Evolutionary conservation across 176 grass and related monocot species (phyloP), one percentile per base, ranked within the genome.

Genomic region (Sorghum bicolor): DNA sequence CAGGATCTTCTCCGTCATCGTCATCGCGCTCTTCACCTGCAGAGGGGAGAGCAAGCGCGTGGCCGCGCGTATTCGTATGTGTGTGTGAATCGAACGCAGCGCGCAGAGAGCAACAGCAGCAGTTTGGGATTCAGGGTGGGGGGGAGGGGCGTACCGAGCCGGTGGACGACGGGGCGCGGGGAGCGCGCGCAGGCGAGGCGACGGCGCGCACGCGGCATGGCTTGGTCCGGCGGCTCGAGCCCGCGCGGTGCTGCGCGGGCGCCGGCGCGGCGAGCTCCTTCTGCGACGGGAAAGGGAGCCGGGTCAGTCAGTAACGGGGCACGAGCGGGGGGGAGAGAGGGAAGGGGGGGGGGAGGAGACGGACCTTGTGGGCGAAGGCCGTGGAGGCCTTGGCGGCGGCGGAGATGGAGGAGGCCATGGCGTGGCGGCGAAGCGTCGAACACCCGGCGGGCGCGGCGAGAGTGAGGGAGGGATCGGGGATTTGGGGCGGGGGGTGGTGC

Each of bases 1-100:
- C 55, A 98, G 67, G 80, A 98, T 98, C 87, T 98, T 98, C 93
- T 98, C 96, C 45, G 96, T 96, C 91, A 93, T 98, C 76, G 91
- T 96, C 96, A 98, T 92, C 22, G 89, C 80, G 75, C 66, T 70
- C 83, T 98, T 95, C 17, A 95, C 89, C 94, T 97, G 55, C 8
- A 58, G 55, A 58, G 9, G 22, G 9, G 22, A 5, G 5, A 16
- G 47, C 15, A 2, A 11, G 10, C 45, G 17, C 20, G 20, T 1
- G 53, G 22, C 8, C 53, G 38, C 16, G 17, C 20, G 2, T 3
- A 1, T 10, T 24, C 8, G 55, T 58, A 11, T 6, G 55, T 58
- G 22, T 58, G 22, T 1, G 55, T 25, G 3, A 58, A 58, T 58
- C 22, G 22, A 58, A 58, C 22, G 8, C 55, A 9, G 22, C 8